Percentiles rank a stretch among this genome's conserved stretches.
These are phyloP conservation scores for Lunularia cruciata DNA, from an alignment of 225 moss, liverwort and hornwort genomes.

Conservation along the genomic window DNA sequence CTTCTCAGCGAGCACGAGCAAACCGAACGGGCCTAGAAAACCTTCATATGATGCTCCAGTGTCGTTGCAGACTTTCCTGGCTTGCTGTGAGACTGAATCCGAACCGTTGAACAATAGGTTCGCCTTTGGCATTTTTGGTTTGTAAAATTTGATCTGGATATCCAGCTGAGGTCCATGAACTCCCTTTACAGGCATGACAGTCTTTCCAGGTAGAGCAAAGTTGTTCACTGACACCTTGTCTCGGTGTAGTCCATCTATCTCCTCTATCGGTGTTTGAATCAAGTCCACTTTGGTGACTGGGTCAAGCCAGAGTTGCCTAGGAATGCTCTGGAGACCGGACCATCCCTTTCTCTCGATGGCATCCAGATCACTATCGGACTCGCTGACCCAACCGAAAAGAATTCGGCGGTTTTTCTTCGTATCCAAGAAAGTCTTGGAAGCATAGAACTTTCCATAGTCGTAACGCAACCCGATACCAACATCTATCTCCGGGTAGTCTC, in stretches of 20 bases:
- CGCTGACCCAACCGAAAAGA: slow-evolving; percentile 76
- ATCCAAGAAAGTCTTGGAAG: slow-evolving; percentile 82
- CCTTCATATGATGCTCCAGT: slow-evolving; percentile 27
- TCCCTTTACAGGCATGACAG: slow-evolving; percentile 10
- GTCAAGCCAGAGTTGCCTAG: slow-evolving; percentile 30
- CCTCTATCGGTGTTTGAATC: slow-evolving; percentile 30
- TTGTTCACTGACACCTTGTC: neutral
- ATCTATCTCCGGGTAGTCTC: slow-evolving; percentile 48
- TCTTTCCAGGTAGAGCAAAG: slow-evolving; percentile 8
- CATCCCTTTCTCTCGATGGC: slow-evolving; percentile 61
- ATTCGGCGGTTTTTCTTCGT: slow-evolving; percentile 47
- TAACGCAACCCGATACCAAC: slow-evolving; percentile 60
- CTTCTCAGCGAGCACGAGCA: slow-evolving; percentile 41
- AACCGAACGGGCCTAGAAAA: slow-evolving; percentile 57
- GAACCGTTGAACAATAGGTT: slow-evolving; percentile 24
- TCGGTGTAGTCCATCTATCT: slow-evolving; percentile 23
- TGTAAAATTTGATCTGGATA: slow-evolving; percentile 29
- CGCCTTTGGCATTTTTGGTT: neutral
- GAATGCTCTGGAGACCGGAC: slow-evolving; percentile 59
- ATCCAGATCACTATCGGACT: slow-evolving; percentile 53
- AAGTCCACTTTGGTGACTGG: slow-evolving; percentile 1
- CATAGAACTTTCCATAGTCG: slow-evolving; percentile 68
- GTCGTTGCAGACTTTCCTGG: slow-evolving; percentile 35
- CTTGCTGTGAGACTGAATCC: slow-evolving; percentile 20
- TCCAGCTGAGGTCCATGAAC: slow-evolving; percentile 37